Conservation (phyloP, 352 stramenopile species). For the Phytophthora tubulina region DNA sequence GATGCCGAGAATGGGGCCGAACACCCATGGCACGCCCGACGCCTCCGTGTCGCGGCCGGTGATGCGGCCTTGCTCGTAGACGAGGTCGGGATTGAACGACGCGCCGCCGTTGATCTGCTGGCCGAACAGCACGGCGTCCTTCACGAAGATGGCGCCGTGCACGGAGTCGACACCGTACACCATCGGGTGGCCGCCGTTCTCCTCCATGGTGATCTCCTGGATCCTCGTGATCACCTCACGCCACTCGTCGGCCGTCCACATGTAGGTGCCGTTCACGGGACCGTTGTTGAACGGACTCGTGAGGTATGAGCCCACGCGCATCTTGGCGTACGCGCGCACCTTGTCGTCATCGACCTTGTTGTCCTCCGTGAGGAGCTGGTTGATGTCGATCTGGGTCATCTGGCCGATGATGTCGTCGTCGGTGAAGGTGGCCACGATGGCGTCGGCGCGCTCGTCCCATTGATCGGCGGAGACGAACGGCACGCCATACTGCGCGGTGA, state of each 20-base stretch:
- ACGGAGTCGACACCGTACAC: conserved; percentile 90
- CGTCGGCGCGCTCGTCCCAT: conserved; percentile 28
- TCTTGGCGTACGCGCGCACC: conserved; percentile 56
- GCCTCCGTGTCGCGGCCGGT: conserved; percentile 81
- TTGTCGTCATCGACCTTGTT: conserved; percentile 43
- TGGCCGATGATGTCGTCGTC: conserved; percentile 72
- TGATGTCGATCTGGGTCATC: conserved; percentile 91
- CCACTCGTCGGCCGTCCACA: conserved; percentile 62
- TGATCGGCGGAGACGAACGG: conserved; percentile 25
- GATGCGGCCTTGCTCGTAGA: conserved; percentile 63
- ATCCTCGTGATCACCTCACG: conserved; percentile 70
- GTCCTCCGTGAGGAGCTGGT: conserved; percentile 59
- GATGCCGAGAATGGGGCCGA: conserved; percentile 83
- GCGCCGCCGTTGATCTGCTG: conserved; percentile 57
- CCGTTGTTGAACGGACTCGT: conserved; percentile 62
- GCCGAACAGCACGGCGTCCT: conserved; percentile 71
- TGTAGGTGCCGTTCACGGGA: conserved; percentile 37
- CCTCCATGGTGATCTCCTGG: conserved; percentile 68
- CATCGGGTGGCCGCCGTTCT: conserved; percentile 49
- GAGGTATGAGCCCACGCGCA: conserved; percentile 87
- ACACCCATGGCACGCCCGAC: conserved; percentile 88
- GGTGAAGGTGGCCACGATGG: conserved; percentile 34
- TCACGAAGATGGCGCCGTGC: conserved; percentile 89
- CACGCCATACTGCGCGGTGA: conserved; percentile 16
- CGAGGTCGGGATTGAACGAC: conserved; percentile 83